Evolutionary conservation across 2,329 filamentous ascomycete species (phyloP).

Genomic region (Fusarium torreyae): DNA sequence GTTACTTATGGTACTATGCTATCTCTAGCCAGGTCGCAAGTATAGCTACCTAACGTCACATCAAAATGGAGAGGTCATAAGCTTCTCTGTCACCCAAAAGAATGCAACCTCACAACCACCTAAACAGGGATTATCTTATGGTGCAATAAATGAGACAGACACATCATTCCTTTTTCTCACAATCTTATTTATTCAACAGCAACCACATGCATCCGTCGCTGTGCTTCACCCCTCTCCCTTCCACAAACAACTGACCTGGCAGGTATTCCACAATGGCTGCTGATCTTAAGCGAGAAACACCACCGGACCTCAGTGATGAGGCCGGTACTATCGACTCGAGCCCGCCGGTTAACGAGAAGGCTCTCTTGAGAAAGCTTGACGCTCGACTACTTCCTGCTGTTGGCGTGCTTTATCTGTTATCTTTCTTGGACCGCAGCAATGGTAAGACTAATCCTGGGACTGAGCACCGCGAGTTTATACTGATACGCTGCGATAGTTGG

Average conservation of each 20-base stretch:
- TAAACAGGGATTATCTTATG: constrained; percentile 24
- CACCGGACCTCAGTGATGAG: constrained; percentile 42
- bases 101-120: constrained; percentile 13
- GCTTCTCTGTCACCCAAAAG: not conserved
- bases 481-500: constrained; percentile 61
- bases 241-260: no score
- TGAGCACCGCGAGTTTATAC: constrained; percentile 41
- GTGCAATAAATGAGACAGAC: constrained; percentile 18
- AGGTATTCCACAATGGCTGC: not conserved
- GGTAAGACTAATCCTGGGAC: constrained; percentile 56
- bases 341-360: constrained; percentile 65
- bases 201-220: fast-evolving
- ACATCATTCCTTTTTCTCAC: not conserved
- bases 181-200: not conserved
- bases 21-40: fast-evolving
- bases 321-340: constrained; percentile 19
- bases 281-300: constrained; percentile 15
- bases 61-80: constrained; percentile 6
- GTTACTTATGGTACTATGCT: not conserved
- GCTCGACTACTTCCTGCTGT: constrained; percentile 67
- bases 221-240: fast-evolving
- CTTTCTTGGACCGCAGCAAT: constrained; percentile 72
- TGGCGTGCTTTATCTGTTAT: constrained; percentile 69
- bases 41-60: constrained; percentile 1
- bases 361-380: constrained; percentile 71